Conservation (phyloP, 805 yeast species). For the Metschnikowia koreensis region DNA sequence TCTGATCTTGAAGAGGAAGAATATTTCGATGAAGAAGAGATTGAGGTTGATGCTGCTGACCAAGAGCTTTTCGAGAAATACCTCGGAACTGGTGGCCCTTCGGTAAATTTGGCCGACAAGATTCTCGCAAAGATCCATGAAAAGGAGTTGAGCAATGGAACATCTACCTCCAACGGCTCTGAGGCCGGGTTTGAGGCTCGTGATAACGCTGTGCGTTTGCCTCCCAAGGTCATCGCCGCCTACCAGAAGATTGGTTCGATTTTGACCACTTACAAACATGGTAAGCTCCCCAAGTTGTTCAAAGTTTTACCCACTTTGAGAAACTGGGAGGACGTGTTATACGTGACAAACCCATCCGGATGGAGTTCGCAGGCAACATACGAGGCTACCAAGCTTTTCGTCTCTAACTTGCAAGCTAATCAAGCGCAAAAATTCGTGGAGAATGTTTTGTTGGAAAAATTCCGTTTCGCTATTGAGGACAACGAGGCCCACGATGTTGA, state of each 20-base stretch:
- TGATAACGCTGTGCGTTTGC: constrained; percentile 76
- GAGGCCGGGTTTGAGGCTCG: constrained; percentile 2
- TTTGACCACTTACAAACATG: constrained; percentile 86
- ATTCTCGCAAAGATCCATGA: constrained; percentile 87
- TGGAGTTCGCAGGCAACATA: constrained; percentile 96
- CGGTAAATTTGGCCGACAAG: constrained; percentile 83
- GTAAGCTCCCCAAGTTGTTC: constrained; percentile 93
- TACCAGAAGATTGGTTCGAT: constrained; percentile 89
- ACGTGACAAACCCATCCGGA: constrained; percentile 84
- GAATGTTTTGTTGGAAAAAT: constrained; percentile 64
- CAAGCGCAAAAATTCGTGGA: constrained; percentile 86
- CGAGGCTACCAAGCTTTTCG: constrained; percentile 93
- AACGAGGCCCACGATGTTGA: constrained; percentile 76
- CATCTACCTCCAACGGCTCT: constrained; percentile 11
- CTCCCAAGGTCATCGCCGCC: constrained; percentile 95
- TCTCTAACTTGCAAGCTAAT: constrained; percentile 80
- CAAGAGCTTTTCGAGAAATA: constrained; percentile 81
- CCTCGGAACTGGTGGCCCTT: constrained; percentile 39
- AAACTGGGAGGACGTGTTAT: constrained; percentile 94
- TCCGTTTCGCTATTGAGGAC: constrained; percentile 68
- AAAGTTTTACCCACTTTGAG: constrained; percentile 89
- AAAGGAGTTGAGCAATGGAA: constrained; percentile 44
- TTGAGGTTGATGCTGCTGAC: constrained; percentile 75
- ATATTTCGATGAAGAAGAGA: constrained; percentile 51
- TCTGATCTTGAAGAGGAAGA: constrained; percentile 49